Conservation (phyloP, 108 stramenopile genomes). For the Tribonema minus region DNA sequence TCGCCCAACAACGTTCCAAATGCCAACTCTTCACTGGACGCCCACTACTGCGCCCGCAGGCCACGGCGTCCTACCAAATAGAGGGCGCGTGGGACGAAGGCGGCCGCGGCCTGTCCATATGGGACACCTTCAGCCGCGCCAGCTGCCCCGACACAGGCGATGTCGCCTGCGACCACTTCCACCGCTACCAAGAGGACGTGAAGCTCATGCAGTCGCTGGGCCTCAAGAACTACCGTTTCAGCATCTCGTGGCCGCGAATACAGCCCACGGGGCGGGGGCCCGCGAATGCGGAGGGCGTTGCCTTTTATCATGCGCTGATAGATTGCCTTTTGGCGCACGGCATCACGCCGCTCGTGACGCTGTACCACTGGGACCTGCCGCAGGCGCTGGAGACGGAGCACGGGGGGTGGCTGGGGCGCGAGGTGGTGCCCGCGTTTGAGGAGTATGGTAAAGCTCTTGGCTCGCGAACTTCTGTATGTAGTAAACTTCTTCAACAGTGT, state of each 20-base stretch:
- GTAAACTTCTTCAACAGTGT: too few relatives aligned
- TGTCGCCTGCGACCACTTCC: conserved; percentile 82
- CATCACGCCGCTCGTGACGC: conserved; percentile 78
- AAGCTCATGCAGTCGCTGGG: conserved; percentile 70
- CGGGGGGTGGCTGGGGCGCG: conserved; percentile 68
- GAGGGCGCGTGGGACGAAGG: conserved; percentile 76
- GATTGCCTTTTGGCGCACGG: conserved; percentile 62
- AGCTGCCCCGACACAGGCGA: conserved; percentile 53
- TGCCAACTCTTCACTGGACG: too few relatives aligned
- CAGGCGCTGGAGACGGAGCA: conserved; percentile 65
- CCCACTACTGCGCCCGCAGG: too few relatives aligned
- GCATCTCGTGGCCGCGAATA: conserved; percentile 83
- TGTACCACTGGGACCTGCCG: conserved; percentile 94
- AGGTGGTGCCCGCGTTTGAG: conserved; percentile 31
- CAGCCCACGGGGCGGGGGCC: conserved; percentile 67
- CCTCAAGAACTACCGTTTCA: conserved; percentile 80
- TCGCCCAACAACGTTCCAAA: too few relatives aligned
- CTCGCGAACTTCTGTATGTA: too few relatives aligned
- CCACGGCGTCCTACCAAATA: conserved; percentile 82
- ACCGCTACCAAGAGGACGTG: conserved; percentile 70
- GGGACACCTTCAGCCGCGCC: conserved; percentile 72
- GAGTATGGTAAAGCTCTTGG: conserved; percentile 30
- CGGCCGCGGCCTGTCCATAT: conserved; percentile 76
- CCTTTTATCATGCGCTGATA: conserved; percentile 76
- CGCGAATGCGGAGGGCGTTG: conserved; percentile 70